A percentile compares a stretch with the other conserved stretches of the same genome.
Conservation (phyloP, 2,329 filamentous ascomycete species). For the Sclerotinia sclerotiorum region DNA sequence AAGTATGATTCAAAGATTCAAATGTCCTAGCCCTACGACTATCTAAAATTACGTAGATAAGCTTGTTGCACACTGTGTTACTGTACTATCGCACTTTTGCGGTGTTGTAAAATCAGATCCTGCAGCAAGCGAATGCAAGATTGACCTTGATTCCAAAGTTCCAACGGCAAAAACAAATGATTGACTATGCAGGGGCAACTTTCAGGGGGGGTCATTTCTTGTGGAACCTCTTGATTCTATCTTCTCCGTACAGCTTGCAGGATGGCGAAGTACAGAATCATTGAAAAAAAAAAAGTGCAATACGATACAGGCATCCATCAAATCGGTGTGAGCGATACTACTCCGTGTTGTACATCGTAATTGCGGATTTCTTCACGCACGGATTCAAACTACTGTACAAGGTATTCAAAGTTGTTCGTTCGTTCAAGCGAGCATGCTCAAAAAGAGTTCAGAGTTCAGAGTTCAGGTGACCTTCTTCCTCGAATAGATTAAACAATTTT, state of each 20-base stretch:
- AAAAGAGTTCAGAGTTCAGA: not conserved
- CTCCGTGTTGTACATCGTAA: slow-evolving; percentile 1
- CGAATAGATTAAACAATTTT: slow-evolving; percentile 1
- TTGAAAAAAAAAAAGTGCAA: not conserved
- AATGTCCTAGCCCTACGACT: not conserved
- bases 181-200: not conserved
- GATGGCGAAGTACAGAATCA: not conserved
- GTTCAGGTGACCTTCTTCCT: not conserved
- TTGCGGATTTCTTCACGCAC: slow-evolving; percentile 4
- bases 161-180: not conserved
- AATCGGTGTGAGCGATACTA: slow-evolving; percentile 10
- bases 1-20: not conserved
- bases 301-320: slow-evolving; percentile 6
- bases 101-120: slow-evolving; percentile 4
- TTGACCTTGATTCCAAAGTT: not conserved
- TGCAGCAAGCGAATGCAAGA: not conserved
- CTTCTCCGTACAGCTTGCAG: no score
- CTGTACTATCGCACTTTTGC: not conserved
- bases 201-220: not conserved
- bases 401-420: no score
- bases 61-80: not conserved
- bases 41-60: not conserved
- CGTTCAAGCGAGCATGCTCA: slow-evolving; percentile 5
- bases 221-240: not conserved
- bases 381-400: not conserved